Evolutionary conservation across 345 rosid species (phyloP), one percentile per base, ranked within the genome.

Genomic region (Boechera stricta): DNA sequence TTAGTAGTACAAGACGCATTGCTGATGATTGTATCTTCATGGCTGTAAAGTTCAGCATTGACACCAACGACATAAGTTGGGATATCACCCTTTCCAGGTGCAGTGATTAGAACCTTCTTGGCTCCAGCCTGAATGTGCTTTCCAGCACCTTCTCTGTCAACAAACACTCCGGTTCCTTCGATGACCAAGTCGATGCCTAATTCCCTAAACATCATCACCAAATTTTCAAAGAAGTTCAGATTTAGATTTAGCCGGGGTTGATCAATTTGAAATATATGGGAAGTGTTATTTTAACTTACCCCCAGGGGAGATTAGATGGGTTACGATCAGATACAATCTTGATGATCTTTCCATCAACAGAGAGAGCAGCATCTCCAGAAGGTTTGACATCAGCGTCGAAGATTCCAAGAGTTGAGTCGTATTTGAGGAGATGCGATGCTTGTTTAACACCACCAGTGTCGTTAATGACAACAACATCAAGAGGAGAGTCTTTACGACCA

Each of bases 1-100:
- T 94, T 94, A n/a, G 98, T 94, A 75, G 98, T 94, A 88, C 98
- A 94, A 69, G 98, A 94, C 7, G 98, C 98, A 24, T 92, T 94
- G 87, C 98, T 94, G 85, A 94, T 90, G 79, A 94, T 92, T 59
- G 93, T 79, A 71, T 94, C 98, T 6, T 70, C 85, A 3, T 78
- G 90, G 76, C 13, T 87, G 88, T 94, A 94, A 41, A 62, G 57
- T 0, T 89, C 98, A n/a, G 87, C 98, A 79, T 94, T 90, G 66
- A 94, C 98, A 7, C 98, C 98, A 63, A 94, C 92, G 0, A 94
- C 97, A 48, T 92, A 94, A 12, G 98, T 94, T 0, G 98, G 98
- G 77, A 94, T 94, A 68, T 94, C 98, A 16, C 98, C 98, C 82
- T 94, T 94, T 21, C 98, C 98, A 0, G 97, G 97, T 4, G 98